Conservation (phyloP, 345 rosid species). For the Cochlearia excelsa region DNA sequence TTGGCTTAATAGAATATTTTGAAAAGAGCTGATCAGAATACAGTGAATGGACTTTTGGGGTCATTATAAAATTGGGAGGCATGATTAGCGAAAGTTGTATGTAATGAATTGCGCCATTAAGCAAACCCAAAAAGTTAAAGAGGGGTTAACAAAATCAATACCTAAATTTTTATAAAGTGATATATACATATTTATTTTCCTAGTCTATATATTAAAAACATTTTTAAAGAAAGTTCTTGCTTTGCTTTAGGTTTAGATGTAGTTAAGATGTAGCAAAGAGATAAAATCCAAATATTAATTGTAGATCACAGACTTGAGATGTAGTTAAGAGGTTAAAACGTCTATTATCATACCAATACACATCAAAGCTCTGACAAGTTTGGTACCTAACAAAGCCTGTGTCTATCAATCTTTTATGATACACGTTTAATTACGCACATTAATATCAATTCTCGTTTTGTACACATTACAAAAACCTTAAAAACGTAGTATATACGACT, state of each 20-base stretch:
- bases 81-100: slow-evolving; percentile 32
- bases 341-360: slow-evolving; percentile 15
- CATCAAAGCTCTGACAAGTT: slow-evolving; percentile 4
- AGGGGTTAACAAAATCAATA: slow-evolving; percentile 6
- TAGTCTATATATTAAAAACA: background rate
- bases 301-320: slow-evolving; percentile 10
- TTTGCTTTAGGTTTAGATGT: slow-evolving; percentile 11
- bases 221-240: slow-evolving; percentile 1
- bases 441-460: too few species aligned
- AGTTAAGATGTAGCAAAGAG: slow-evolving; percentile 7
- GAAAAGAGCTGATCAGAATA: slow-evolving; percentile 20
- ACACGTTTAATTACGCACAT: background rate
- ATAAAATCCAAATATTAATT: slow-evolving; percentile 7
- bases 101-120: slow-evolving; percentile 33
- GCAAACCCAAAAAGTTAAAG: slow-evolving; percentile 1
- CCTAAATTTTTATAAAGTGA: background rate
- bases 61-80: slow-evolving; percentile 22
- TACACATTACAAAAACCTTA: too few species aligned
- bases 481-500: too few species aligned
- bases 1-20: slow-evolving; percentile 21
- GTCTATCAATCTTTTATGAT: background rate
- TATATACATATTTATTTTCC: background rate
- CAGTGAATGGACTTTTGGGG: slow-evolving; percentile 32
- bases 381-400: slow-evolving; percentile 10
- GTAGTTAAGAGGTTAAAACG: slow-evolving; percentile 23